Percentiles rank a stretch among this genome's conserved stretches.
These are phyloP conservation scores for Ophiosphaerella korrae DNA, from an alignment of 2,329 filamentous ascomycete species.

Conservation along the genomic window DNA sequence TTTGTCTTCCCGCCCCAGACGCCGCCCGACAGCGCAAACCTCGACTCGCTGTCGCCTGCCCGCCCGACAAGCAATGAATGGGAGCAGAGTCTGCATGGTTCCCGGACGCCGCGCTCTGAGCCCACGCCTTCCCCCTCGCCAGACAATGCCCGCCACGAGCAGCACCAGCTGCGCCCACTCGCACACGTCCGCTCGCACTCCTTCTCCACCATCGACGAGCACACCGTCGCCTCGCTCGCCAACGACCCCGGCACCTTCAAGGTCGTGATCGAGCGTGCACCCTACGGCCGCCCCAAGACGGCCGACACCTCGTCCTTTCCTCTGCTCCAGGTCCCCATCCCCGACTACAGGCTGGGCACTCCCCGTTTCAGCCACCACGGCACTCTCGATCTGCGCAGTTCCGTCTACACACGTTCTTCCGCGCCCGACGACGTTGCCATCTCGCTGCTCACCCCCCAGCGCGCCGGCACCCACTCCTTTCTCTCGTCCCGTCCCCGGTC, in stretches of 20 bases:
- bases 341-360: conserved; percentile 81
- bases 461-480: conserved; percentile 41
- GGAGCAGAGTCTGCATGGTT: conserved; percentile 43
- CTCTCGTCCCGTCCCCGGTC: conserved; percentile 44
- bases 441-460: conserved; percentile 58
- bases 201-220: conserved; percentile 76
- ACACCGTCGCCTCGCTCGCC: conserved; percentile 53
- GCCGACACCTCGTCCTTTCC: conserved; percentile 62
- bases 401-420: conserved; percentile 73
- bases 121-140: conserved; percentile 27
- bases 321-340: conserved; percentile 75
- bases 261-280: conserved; percentile 76
- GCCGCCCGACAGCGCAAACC: conserved; percentile 43
- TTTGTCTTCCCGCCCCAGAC: conserved; percentile 48
- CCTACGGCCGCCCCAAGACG: conserved; percentile 66
- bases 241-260: conserved; percentile 73
- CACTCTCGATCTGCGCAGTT: conserved; percentile 77
- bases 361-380: conserved; percentile 79
- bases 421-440: conserved; percentile 71
- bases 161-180: conserved; percentile 22
- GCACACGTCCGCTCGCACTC: conserved; percentile 66
- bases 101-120: conserved; percentile 38
- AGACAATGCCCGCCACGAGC: conserved; percentile 23
- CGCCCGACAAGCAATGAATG: conserved; percentile 45
- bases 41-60: conserved; percentile 27